A percentile compares a stretch with the other conserved stretches of the same genome.
phyloP scores from a whole-genome alignment of 306 rosid species.

The Cucurbita moschata region DNA sequence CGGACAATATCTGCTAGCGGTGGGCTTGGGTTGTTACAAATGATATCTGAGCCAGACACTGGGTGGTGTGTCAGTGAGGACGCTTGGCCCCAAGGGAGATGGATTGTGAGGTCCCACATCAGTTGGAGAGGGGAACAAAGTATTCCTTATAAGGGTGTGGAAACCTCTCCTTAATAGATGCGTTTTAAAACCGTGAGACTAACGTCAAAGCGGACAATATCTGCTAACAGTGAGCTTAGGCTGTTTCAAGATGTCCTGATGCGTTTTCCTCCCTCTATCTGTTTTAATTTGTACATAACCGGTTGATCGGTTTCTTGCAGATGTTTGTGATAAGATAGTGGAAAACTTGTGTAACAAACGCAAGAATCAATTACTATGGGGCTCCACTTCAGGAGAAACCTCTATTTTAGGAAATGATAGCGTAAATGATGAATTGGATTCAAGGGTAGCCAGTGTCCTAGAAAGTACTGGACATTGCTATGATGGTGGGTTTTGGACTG shows the following conservation, averaged over 20 bases:
- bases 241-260: not conserved
- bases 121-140: too few species aligned
- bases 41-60: too few species aligned
- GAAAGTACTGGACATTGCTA: slow-evolving; percentile 82
- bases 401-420: slow-evolving; percentile 52
- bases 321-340: slow-evolving; percentile 77
- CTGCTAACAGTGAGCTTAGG: too few species aligned
- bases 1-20: too few species aligned
- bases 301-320: slow-evolving; percentile 25
- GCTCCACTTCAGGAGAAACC: slow-evolving; percentile 52
- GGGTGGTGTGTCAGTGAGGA: too few species aligned
- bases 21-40: too few species aligned
- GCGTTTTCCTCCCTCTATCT: not conserved
- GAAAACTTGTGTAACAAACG: slow-evolving; percentile 76
- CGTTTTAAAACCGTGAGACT: too few species aligned
- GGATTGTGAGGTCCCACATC: too few species aligned
- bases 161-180: too few species aligned
- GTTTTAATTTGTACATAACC: not conserved
- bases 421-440: slow-evolving; percentile 59
- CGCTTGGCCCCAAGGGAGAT: too few species aligned
- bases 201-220: too few species aligned
- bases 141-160: too few species aligned
- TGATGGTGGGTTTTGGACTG: slow-evolving; percentile 90
- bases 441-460: slow-evolving; percentile 84
- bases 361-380: slow-evolving; percentile 45